Evolutionary conservation across 225 moss, liverwort and hornwort species (phyloP), one percentile per base, ranked within the genome.

Genomic region (Bryum argenteum): DNA sequence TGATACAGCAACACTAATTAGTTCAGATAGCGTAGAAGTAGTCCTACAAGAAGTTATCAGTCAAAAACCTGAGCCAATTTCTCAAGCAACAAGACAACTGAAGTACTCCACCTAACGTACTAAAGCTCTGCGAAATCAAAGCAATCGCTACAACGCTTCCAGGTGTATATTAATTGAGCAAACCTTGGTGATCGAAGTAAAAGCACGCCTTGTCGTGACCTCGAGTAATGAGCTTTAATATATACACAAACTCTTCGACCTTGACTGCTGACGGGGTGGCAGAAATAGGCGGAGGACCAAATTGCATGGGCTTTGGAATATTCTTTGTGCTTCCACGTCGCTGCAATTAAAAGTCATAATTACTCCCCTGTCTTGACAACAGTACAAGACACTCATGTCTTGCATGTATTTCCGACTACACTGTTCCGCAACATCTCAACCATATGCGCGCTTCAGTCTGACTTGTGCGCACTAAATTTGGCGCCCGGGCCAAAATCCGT

Each of bases 291-390:
- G 2, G 71, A 66, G 41, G 56, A 80, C 71, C 62, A 42, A 51
- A 75, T 11, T 13, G 12, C 1, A 11, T 14, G 23, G 0, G 38
- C 4, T 9, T 9, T 8, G 4, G 73, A 6, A 81, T 81, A 74
- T 74, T 38, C 81, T n/a, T 63, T 69, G 19, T 70, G 69, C 69
- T 23, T 12, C 63, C 57, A 62, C 57, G 42, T 68, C 52, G 58
- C 58, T 23, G 3, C 48, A n/a, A 6, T 2, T 37, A 22, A 26
- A 33, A 57, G 28, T 15, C 21, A 64, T 26, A 26, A 28, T 12
- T 19, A 7, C 65, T 21, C 21, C 8, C 55, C 22, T 55, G 65
- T 56, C n/a, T n/a, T n/a, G n/a, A n/a, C n/a, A n/a, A n/a, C n/a
- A n/a, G n/a, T 55, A 45, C 8, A 45, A 57, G 20, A 45, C 37